A percentile compares a stretch with the other conserved stretches of the same genome.
These are phyloP conservation scores for Sherardia arvensis DNA, from an alignment of 257 asterid genomes.

Conservation along the genomic window DNA sequence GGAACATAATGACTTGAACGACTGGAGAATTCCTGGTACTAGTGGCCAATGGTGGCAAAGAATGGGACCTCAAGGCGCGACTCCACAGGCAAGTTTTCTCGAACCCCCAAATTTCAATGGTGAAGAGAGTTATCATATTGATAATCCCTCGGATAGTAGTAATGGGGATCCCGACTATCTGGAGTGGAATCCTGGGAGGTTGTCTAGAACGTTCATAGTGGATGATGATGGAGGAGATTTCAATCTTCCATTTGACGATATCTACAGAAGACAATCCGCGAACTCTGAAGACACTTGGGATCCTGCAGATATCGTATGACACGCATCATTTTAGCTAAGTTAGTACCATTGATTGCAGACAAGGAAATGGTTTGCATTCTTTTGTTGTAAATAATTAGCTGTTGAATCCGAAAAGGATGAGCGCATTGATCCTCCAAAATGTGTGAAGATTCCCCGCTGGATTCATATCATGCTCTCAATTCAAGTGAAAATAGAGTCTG, in stretches of 20 bases:
- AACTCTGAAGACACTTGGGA: conserved; percentile 21
- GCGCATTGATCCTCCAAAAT: conserved; percentile 13
- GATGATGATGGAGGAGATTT: conserved; percentile 57
- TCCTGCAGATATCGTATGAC: conserved; percentile 41
- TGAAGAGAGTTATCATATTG: conserved; percentile 1
- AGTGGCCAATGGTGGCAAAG: conserved; percentile 78
- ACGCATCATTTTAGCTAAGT: background rate
- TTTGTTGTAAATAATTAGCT: conserved; percentile 47
- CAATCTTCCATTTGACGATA: conserved; percentile 71
- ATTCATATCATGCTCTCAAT: background rate
- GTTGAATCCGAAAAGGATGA: conserved; percentile 19
- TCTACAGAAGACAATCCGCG: conserved; percentile 35
- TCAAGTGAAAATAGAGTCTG: background rate
- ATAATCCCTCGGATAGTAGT: conserved; percentile 35
- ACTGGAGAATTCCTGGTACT: conserved; percentile 12
- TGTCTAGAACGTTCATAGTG: conserved; percentile 56
- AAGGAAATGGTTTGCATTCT: conserved; percentile 26
- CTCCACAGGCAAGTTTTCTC: conserved; percentile 52
- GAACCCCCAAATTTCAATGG: conserved; percentile 65
- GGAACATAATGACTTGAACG: conserved; percentile 30
- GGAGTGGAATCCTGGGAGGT: conserved; percentile 36
- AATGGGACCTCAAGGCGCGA: conserved; percentile 21
- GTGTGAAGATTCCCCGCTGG: conserved; percentile 15
- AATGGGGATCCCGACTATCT: conserved; percentile 33
- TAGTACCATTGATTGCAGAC: conserved; percentile 16